Conservation (phyloP, 2,329 filamentous ascomycete species). For the Cercospora sp. region DNA sequence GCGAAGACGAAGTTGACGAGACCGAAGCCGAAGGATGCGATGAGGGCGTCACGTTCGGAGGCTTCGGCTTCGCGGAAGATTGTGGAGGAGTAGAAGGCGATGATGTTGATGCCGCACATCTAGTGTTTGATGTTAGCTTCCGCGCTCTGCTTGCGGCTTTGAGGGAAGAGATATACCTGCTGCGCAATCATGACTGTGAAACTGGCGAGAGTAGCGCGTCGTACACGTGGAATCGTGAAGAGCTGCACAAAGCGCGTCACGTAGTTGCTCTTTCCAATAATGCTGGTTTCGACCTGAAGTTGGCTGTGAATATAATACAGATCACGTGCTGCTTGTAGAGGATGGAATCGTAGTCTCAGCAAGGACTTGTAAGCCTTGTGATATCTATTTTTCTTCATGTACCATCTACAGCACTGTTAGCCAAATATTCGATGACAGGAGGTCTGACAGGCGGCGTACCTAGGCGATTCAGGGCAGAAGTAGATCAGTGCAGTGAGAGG, state of each 20-base stretch:
- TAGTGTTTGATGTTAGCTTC: neutral
- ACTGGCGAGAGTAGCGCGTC: conserved; percentile 42
- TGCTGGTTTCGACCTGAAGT: conserved; percentile 32
- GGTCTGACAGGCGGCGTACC: neutral
- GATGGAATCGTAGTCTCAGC: conserved; percentile 48
- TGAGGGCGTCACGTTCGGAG: conserved; percentile 38
- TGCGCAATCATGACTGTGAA: conserved; percentile 39
- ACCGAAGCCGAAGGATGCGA: conserved; percentile 48
- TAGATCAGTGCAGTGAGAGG: conserved; percentile 47
- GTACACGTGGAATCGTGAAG: conserved; percentile 50
- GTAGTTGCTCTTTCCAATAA: conserved; percentile 43
- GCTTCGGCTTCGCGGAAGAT: conserved; percentile 42
- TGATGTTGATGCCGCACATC: conserved; percentile 30
- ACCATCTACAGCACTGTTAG: conserved; percentile 27
- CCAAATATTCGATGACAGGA: neutral
- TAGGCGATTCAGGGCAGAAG: conserved; percentile 42
- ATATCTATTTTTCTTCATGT: conserved; percentile 50
- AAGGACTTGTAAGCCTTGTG: conserved; percentile 53
- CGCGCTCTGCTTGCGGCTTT: rapidly evolving
- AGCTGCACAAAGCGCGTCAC: conserved; percentile 49
- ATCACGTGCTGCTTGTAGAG: conserved; percentile 57
- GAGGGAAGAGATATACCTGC: conserved; percentile 28
- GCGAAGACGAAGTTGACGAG: conserved; percentile 51
- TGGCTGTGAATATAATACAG: conserved; percentile 52
- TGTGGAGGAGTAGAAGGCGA: conserved; percentile 35